Base-by-base conservation (phyloP, 257 asterid species). In the Capsicum rhomboideum region DNA sequence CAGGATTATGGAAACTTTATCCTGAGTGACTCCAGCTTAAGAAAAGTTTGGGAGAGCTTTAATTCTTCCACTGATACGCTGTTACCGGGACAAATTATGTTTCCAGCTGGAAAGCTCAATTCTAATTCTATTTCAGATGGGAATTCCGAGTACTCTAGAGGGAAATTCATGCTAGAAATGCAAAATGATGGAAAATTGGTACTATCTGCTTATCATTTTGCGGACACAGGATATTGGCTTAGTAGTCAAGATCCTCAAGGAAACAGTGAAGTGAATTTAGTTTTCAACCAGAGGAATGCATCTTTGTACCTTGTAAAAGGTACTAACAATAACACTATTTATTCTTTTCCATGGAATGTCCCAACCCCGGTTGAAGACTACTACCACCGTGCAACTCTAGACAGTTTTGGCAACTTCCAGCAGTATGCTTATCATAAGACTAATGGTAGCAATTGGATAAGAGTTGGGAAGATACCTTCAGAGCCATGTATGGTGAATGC, bases 401-500 rank as follows among this genome's bases (percentile, higher is more conserved):
- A 71, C 34, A 40, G 34, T 71, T 71, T 71, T 71, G 79, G 79
- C 2, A 71, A 42, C 79, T 71, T 71, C 79, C 79, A 71, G 79
- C 55, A 42, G 55, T 71, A 71, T 42, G 79, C 1, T 40, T 11
- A 71, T 71, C 79, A 42, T 11, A 71, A 71, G 79, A n/a, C 55
- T 71, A 71, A 40, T 42, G 55, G 20, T 40, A 71, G 79, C 31
- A 71, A 40, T 40, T 42, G 79, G 79, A 6, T 71, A 40, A n/a
- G 79, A 71, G 34, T 42, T 20, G 4, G 2, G 11, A 71, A 42
- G 54, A 71, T 71, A 54, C 55, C 6, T 42, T 71, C 55, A 42
- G 79, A 71, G 79, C 79, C 79, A 71, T 71, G 79, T 71, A n/a
- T 71, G 54, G 79, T n/a, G 50, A 71, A 71, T 71, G 34, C 55